Conservation (phyloP, 257 asterid genomes). For the Jacaranda copaia region DNA sequence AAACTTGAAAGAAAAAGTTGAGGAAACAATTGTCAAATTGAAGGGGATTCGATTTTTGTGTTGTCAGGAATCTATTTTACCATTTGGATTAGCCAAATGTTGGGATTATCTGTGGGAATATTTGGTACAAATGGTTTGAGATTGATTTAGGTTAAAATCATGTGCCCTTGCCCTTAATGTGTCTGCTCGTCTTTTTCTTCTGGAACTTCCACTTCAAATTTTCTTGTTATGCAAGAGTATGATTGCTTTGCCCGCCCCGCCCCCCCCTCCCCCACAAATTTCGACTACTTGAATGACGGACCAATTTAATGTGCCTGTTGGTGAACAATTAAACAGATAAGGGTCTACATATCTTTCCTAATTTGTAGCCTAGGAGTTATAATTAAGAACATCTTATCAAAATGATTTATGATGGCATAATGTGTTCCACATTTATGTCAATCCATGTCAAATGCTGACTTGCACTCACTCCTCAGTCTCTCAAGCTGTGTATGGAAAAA, state of each 20-base stretch:
- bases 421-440: neutral
- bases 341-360: neutral
- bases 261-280: no score
- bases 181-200: neutral
- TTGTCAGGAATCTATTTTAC: neutral
- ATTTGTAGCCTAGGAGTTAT: neutral
- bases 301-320: neutral
- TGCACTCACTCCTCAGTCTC: neutral
- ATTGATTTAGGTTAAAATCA: constrained; percentile 1
- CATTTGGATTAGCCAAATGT: neutral
- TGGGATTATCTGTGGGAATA: neutral
- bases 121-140: neutral
- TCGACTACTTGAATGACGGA: neutral
- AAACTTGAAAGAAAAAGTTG: no score
- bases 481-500: neutral
- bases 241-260: neutral
- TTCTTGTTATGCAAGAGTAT: neutral
- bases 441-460: constrained; percentile 18
- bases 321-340: neutral
- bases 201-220: neutral
- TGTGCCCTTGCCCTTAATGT: constrained; percentile 1
- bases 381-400: neutral
- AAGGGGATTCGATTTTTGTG: constrained; percentile 1
- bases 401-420: neutral
- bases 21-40: constrained; percentile 15